Conservation (phyloP, 805 yeast species). For the Candida nemodendra region DNA sequence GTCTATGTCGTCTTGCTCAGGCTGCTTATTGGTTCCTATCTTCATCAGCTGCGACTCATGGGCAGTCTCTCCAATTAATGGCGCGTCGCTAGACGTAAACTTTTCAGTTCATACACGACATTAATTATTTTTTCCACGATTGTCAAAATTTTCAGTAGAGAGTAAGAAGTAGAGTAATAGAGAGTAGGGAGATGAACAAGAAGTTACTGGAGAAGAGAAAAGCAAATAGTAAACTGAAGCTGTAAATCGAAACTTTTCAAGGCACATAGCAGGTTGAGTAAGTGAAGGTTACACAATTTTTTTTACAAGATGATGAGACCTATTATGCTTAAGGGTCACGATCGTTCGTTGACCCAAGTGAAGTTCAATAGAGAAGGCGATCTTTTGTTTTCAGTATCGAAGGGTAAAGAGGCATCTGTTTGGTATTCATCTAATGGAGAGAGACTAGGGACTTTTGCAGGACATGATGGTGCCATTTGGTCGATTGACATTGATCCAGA, state of each 20-base stretch:
- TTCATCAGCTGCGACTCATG: too few species aligned
- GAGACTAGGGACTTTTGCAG: conserved; percentile 86
- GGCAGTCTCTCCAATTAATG: too few species aligned
- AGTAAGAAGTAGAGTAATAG: neutral
- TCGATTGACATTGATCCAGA: conserved; percentile 80
- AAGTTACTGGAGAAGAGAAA: too few species aligned
- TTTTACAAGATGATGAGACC: conserved; percentile 55
- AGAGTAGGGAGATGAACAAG: too few species aligned
- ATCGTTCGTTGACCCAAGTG: conserved; percentile 95
- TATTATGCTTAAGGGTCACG: conserved; percentile 84
- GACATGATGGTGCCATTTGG: conserved; percentile 94
- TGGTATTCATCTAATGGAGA: conserved; percentile 98
- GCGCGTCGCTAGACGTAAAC: too few species aligned
- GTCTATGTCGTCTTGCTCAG: too few species aligned
- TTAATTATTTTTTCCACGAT: neutral
- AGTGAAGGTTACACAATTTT: too few species aligned
- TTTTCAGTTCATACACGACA: neutral
- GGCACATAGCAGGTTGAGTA: too few species aligned
- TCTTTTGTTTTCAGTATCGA: conserved; percentile 84
- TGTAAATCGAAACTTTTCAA: too few species aligned
- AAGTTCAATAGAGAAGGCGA: conserved; percentile 96
- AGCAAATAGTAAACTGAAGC: too few species aligned
- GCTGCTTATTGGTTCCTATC: too few species aligned
- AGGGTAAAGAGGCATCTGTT: conserved; percentile 84
- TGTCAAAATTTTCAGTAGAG: neutral